These are phyloP conservation scores for Cyberlindnera petersonii DNA, from an alignment of 805 yeast species.

Conservation along the genomic window DNA sequence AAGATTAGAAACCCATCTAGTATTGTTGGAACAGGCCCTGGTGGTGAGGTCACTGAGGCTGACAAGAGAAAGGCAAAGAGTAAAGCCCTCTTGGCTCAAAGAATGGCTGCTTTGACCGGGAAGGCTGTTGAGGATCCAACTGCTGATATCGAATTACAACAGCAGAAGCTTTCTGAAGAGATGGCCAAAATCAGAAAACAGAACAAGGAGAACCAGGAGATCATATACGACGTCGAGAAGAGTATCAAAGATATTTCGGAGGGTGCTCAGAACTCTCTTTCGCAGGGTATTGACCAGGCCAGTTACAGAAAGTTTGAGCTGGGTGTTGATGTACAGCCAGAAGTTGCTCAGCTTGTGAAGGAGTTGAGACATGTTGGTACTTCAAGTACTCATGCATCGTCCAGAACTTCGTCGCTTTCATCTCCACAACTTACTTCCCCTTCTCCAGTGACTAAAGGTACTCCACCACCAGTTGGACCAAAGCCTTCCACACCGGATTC, in stretches of 20 bases:
- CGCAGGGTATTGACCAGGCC: conserved; percentile 35
- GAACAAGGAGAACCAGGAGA: conserved; percentile 50
- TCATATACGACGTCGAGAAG: conserved; percentile 66
- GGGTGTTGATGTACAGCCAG: conserved; percentile 72
- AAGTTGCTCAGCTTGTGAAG: conserved; percentile 59
- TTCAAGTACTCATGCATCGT: neutral
- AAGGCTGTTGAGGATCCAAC: conserved; percentile 46
- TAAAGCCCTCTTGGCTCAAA: conserved; percentile 71
- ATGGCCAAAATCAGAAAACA: conserved; percentile 49
- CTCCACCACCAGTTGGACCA: conserved; percentile 20
- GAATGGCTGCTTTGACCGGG: conserved; percentile 94
- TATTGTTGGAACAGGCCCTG: conserved; percentile 79
- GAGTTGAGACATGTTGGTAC: conserved; percentile 37
- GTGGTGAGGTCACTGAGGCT: conserved; percentile 79
- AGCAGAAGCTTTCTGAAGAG: conserved; percentile 43
- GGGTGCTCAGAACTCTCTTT: conserved; percentile 34
- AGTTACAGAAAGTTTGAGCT: conserved; percentile 74
- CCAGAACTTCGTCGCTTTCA: conserved; percentile 9
- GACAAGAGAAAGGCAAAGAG: conserved; percentile 79
- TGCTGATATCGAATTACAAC: conserved; percentile 34
- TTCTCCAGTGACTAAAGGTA: conserved; percentile 15
- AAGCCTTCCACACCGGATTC: conserved; percentile 25
- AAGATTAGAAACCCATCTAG: conserved; percentile 66
- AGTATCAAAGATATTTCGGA: conserved; percentile 59
- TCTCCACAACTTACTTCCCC: conserved; percentile 10